Evolutionary conservation across 768 basidiomycete genomes (phyloP).

Genomic region (Mycena haematopus): DNA sequence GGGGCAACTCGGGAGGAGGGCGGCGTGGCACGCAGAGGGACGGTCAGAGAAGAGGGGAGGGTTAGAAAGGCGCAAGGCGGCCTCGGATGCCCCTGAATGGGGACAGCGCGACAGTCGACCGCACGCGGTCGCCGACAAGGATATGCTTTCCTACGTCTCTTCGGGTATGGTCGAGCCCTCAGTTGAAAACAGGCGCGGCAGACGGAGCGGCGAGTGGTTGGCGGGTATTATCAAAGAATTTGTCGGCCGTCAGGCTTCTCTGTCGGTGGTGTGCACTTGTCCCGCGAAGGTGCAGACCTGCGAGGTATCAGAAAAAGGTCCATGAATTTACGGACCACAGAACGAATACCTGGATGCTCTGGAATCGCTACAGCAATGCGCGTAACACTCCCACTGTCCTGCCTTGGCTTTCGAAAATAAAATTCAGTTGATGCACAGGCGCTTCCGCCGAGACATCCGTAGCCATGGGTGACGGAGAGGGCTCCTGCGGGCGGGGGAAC

Average conservation of each 20-base stretch:
- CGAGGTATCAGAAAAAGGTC: not conserved
- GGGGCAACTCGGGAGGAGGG: too few species aligned
- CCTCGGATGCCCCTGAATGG: too few species aligned
- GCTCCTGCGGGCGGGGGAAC: slow-evolving; percentile 64
- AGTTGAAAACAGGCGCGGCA: slow-evolving; percentile 49
- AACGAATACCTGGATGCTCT: slow-evolving; percentile 31
- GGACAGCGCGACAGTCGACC: slow-evolving; percentile 87
- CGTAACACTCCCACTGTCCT: not conserved
- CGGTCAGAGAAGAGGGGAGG: too few species aligned
- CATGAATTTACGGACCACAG: not conserved
- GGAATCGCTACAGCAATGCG: slow-evolving; percentile 27
- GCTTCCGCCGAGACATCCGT: slow-evolving; percentile 37
- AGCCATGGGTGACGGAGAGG: slow-evolving; percentile 38
- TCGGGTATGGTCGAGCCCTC: slow-evolving; percentile 79
- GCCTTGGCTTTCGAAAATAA: slow-evolving; percentile 58
- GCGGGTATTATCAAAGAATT: slow-evolving; percentile 7
- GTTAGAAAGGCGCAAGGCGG: too few species aligned
- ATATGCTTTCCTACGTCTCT: slow-evolving; percentile 92
- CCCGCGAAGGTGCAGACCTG: slow-evolving; percentile 34
- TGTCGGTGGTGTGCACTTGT: slow-evolving; percentile 31
- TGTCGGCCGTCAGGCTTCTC: slow-evolving; percentile 30
- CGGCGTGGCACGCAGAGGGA: too few species aligned
- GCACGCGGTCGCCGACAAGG: slow-evolving; percentile 87
- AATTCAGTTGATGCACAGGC: slow-evolving; percentile 79
- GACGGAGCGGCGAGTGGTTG: slow-evolving; percentile 15